phyloP scores from a whole-genome alignment of 2,329 filamentous ascomycete species.

The Penicillium sp. region DNA sequence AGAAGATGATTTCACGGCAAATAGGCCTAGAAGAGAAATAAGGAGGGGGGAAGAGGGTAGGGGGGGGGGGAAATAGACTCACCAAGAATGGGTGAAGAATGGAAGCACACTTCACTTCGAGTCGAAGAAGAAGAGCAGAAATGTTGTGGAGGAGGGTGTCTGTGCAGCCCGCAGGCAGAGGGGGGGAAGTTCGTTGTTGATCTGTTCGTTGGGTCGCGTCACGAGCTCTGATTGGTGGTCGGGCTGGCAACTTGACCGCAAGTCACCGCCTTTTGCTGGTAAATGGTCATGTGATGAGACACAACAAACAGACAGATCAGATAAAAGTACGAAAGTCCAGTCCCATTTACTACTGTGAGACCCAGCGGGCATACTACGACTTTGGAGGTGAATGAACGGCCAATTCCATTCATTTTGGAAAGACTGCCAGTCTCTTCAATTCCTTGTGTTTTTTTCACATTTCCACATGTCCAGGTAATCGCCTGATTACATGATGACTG shows the following conservation, averaged over 20 bases:
- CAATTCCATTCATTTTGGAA: too few relatives aligned
- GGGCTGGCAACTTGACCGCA: not conserved
- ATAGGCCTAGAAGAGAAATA: not conserved
- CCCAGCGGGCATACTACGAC: too few relatives aligned
- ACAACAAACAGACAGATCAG: not conserved
- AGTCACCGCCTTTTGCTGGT: constrained; percentile 19
- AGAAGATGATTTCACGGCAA: not conserved
- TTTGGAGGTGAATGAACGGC: too few relatives aligned
- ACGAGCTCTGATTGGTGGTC: constrained; percentile 23
- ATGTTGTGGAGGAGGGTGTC: constrained; percentile 45
- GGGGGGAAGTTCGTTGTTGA: constrained; percentile 29
- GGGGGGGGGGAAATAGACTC: constrained; percentile 11
- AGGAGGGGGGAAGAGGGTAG: constrained; percentile 1
- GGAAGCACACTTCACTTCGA: constrained; percentile 12
- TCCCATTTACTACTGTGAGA: too few relatives aligned
- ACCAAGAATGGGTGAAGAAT: constrained; percentile 22
- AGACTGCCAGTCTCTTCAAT: too few relatives aligned
- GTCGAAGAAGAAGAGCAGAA: constrained; percentile 33
- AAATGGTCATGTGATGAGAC: constrained; percentile 6
- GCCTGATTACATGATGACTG: too few relatives aligned
- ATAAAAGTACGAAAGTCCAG: too few relatives aligned
- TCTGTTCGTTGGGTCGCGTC: constrained; percentile 36
- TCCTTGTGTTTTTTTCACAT: too few relatives aligned
- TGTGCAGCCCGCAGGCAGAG: constrained; percentile 23
- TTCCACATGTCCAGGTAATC: too few relatives aligned